A percentile compares a stretch with the other conserved stretches of the same genome.
These are phyloP conservation scores for Glycine soja DNA, from an alignment of 306 rosid species.

Conservation along the genomic window DNA sequence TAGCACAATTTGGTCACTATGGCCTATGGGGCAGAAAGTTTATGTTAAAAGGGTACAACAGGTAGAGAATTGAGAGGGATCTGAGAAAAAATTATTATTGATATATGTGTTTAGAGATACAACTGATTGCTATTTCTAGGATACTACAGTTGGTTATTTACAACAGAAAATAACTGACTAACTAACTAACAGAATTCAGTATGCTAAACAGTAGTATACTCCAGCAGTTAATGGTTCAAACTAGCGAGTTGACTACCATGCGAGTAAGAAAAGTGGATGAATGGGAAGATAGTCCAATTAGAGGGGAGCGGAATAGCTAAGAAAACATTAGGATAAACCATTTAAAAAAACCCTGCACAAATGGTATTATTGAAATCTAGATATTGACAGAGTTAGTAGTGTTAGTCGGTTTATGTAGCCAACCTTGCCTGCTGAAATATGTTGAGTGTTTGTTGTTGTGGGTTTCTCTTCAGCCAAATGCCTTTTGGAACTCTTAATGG, in stretches of 20 bases:
- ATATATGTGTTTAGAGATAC: not conserved
- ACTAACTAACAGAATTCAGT: too few species aligned
- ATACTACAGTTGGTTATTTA: not conserved
- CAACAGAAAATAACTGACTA: not conserved
- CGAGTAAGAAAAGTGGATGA: not conserved
- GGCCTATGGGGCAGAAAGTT: not conserved
- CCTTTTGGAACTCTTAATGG: slow-evolving; percentile 3
- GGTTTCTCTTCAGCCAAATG: not conserved
- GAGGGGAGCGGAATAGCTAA: slow-evolving; percentile 11
- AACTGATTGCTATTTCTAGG: not conserved
- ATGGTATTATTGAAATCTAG: slow-evolving; percentile 18
- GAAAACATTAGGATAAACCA: not conserved
- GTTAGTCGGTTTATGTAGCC: slow-evolving; percentile 13
- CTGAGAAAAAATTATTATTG: not conserved
- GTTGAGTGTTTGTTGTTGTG: not conserved
- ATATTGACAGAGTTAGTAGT: not conserved
- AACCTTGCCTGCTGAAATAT: not conserved
- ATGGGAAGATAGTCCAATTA: slow-evolving; percentile 12
- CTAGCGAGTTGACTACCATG: not conserved
- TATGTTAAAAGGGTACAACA: not conserved
- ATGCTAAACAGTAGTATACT: not conserved
- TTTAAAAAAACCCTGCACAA: not conserved
- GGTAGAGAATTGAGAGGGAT: not conserved
- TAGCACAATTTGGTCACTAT: not conserved
- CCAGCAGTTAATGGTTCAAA: not conserved